A percentile compares a stretch with the other conserved stretches of the same genome.
phyloP scores from a whole-genome alignment of 805 yeast genomes.

The Barnettozyma salicaria region DNA sequence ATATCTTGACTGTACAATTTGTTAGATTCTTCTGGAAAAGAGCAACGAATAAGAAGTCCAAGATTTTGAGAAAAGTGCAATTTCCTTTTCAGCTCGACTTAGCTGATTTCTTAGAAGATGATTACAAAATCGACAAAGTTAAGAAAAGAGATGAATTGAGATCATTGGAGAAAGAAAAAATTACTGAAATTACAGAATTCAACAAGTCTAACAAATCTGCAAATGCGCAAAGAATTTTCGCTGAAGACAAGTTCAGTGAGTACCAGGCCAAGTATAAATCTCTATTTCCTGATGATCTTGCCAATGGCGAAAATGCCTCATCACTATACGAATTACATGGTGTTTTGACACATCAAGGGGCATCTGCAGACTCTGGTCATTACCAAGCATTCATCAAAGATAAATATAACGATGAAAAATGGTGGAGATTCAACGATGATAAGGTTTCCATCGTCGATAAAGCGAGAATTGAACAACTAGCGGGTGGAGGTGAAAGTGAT shows the following conservation, averaged over 20 bases:
- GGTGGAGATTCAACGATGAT: slow-evolving; percentile 97
- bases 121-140: slow-evolving; percentile 58
- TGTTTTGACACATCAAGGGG: slow-evolving; percentile 88
- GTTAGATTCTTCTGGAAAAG: slow-evolving; percentile 96
- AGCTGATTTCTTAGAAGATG: slow-evolving; percentile 79
- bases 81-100: slow-evolving; percentile 92
- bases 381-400: slow-evolving; percentile 87
- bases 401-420: slow-evolving; percentile 61
- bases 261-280: slow-evolving; percentile 41
- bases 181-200: slow-evolving; percentile 65
- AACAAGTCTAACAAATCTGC: slow-evolving; percentile 46
- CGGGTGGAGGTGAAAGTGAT: slow-evolving; percentile 98
- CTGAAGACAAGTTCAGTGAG: slow-evolving; percentile 44
- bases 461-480: slow-evolving; percentile 75
- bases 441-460: slow-evolving; percentile 71
- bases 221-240: slow-evolving; percentile 45
- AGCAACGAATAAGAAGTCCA: slow-evolving; percentile 84
- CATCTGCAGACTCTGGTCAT: slow-evolving; percentile 96
- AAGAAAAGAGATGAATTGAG: slow-evolving; percentile 73
- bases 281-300: slow-evolving; percentile 42
- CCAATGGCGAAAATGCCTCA: slow-evolving; percentile 71
- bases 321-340: slow-evolving; percentile 81
- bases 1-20: slow-evolving; percentile 82
- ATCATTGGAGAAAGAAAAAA: slow-evolving; percentile 65
- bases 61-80: slow-evolving; percentile 87